These are phyloP conservation scores for Calonectria montana DNA, from an alignment of 2,329 filamentous ascomycete genomes.

Conservation along the genomic window DNA sequence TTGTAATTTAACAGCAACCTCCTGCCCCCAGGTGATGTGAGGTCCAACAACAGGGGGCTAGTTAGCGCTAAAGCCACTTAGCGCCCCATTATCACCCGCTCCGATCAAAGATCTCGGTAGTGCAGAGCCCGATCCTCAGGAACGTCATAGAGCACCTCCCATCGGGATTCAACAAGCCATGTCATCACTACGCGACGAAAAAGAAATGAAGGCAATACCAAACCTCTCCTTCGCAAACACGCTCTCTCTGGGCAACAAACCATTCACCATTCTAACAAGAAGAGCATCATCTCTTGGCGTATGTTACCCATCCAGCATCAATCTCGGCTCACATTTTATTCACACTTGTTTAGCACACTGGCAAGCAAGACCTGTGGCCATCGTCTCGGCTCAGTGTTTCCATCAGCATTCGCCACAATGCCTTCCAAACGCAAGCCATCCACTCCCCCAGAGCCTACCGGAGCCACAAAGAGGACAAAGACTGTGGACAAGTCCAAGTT, in stretches of 20 bases:
- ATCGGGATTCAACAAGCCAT: conserved; percentile 45
- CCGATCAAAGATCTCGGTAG: conserved; percentile 37
- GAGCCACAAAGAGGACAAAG: conserved; percentile 49
- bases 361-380: background rate
- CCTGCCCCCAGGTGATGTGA: background rate
- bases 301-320: background rate
- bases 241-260: background rate
- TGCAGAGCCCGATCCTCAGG: conserved; percentile 44
- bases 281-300: background rate
- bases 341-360: background rate
- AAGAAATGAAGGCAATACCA: conserved; percentile 15
- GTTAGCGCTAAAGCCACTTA: conserved; percentile 8
- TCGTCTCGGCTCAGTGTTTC: background rate
- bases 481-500: conserved; percentile 36
- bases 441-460: conserved; percentile 34
- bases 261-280: background rate
- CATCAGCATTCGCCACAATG: conserved; percentile 41
- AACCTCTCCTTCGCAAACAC: background rate
- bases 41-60: background rate
- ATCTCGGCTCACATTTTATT: background rate
- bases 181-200: conserved; percentile 35
- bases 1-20: background rate
- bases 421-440: conserved; percentile 45
- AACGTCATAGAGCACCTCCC: conserved; percentile 44
- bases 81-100: background rate